Conservation (phyloP, 345 rosid species). For the Cardamine occulta region DNA sequence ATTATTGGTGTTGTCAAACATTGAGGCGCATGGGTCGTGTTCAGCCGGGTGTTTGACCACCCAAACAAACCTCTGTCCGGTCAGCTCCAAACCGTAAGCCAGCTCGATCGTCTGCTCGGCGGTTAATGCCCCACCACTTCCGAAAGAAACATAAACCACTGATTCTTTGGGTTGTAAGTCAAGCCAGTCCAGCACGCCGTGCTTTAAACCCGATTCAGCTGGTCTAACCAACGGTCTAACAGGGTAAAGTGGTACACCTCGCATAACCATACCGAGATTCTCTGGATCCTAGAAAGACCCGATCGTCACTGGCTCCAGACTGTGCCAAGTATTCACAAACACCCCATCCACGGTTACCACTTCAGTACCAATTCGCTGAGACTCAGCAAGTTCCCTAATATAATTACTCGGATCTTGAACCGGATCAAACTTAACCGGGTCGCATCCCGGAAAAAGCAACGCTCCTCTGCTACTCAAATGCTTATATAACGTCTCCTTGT, state of each 20-base stretch:
- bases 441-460: constrained; percentile 55
- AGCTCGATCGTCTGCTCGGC: constrained; percentile 48
- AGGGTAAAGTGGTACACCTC: constrained; percentile 45
- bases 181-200: constrained; percentile 46
- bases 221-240: constrained; percentile 47
- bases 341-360: constrained; percentile 51
- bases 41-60: constrained; percentile 49
- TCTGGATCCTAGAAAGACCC: constrained; percentile 30
- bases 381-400: constrained; percentile 35
- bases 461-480: constrained; percentile 39
- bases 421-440: constrained; percentile 47
- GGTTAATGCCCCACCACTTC: constrained; percentile 53
- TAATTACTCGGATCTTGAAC: constrained; percentile 42
- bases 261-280: constrained; percentile 32
- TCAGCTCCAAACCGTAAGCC: constrained; percentile 53
- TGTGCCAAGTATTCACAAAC: constrained; percentile 60
- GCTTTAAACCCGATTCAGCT: constrained; percentile 23
- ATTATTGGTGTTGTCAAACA: constrained; percentile 23
- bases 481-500: constrained; percentile 36
- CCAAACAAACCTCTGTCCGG: constrained; percentile 48
- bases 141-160: constrained; percentile 53
- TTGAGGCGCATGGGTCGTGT: constrained; percentile 45
- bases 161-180: constrained; percentile 50
- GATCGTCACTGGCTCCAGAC: constrained; percentile 48
- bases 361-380: constrained; percentile 43